Evolutionary conservation across 805 yeast species (phyloP).

Genomic region (Vanderwaltozyma polyspora): DNA sequence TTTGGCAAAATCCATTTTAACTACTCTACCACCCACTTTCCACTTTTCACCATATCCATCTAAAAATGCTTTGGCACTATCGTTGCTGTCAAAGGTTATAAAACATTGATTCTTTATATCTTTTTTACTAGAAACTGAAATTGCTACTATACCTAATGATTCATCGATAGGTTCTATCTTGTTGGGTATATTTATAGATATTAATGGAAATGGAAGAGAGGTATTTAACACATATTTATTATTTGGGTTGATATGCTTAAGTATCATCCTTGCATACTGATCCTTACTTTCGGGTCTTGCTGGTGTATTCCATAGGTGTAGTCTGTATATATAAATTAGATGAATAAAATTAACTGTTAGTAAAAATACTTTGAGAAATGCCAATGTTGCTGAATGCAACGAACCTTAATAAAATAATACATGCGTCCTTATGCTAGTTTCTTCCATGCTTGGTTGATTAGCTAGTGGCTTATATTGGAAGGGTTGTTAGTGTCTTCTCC

Average conservation of each 20-base stretch:
- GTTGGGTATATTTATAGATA: neutral
- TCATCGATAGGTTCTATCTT: slow-evolving; percentile 6
- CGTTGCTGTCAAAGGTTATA: slow-evolving; percentile 14
- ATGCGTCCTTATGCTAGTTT: too few species aligned
- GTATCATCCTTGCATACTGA: slow-evolving; percentile 10
- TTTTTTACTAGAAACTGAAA: slow-evolving; percentile 10
- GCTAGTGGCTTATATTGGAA: too few species aligned
- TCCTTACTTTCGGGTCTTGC: slow-evolving; percentile 15
- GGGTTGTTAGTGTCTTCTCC: too few species aligned
- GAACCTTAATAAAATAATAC: too few species aligned
- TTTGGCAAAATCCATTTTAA: slow-evolving; percentile 13
- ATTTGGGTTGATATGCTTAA: slow-evolving; percentile 10
- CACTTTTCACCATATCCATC: slow-evolving; percentile 5
- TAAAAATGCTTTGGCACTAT: slow-evolving; percentile 10
- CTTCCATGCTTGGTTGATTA: too few species aligned
- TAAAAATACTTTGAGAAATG: too few species aligned
- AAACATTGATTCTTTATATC: slow-evolving; percentile 14
- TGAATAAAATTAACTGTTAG: too few species aligned
- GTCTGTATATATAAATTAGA: neutral
- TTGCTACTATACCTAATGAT: slow-evolving; percentile 8
- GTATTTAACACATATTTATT: slow-evolving; percentile 9
- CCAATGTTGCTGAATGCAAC: too few species aligned
- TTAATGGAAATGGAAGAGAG: neutral
- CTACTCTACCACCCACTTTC: slow-evolving; percentile 11
- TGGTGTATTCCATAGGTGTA: slow-evolving; percentile 17